Percentiles rank a stretch among this genome's conserved stretches.
These are phyloP conservation scores for Dimocarpus longan DNA, from an alignment of 345 rosid species.

Conservation along the genomic window DNA sequence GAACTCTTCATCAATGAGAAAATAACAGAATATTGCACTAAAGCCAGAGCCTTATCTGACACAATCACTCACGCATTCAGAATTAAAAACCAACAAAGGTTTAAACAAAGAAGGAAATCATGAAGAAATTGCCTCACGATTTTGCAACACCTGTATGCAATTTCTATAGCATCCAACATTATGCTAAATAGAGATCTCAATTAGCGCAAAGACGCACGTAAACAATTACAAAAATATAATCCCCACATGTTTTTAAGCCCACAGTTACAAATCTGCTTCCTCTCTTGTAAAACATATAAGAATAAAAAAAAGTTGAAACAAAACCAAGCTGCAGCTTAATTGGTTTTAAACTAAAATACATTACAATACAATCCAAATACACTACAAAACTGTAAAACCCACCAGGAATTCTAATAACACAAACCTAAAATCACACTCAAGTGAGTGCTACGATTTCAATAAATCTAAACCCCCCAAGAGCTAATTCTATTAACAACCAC, in stretches of 20 bases:
- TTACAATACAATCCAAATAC: slow-evolving; percentile 1
- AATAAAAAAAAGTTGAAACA: neutral
- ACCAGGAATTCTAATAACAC: slow-evolving; percentile 11
- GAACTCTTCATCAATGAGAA: neutral
- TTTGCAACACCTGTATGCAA: neutral
- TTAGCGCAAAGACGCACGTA: slow-evolving; percentile 4
- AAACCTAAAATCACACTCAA: slow-evolving; percentile 13
- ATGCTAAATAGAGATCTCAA: neutral
- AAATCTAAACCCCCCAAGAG: neutral
- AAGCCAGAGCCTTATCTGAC: neutral
- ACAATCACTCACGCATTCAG: neutral
- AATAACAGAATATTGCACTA: neutral
- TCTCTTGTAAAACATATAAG: neutral
- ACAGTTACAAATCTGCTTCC: neutral
- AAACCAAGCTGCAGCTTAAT: neutral
- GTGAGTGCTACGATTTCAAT: neutral
- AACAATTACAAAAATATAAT: neutral
- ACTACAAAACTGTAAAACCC: slow-evolving; percentile 12
- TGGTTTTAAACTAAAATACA: neutral
- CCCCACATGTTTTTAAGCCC: neutral
- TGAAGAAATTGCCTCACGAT: neutral
- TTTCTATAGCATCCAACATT: neutral
- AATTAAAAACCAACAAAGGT: neutral
- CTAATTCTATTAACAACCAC: slow-evolving; percentile 5
- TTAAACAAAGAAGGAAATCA: neutral